Evolutionary conservation across 78 protist species (phyloP), one percentile per base, ranked within the genome.

Genomic region (Dictyostelium capitatum): DNA sequence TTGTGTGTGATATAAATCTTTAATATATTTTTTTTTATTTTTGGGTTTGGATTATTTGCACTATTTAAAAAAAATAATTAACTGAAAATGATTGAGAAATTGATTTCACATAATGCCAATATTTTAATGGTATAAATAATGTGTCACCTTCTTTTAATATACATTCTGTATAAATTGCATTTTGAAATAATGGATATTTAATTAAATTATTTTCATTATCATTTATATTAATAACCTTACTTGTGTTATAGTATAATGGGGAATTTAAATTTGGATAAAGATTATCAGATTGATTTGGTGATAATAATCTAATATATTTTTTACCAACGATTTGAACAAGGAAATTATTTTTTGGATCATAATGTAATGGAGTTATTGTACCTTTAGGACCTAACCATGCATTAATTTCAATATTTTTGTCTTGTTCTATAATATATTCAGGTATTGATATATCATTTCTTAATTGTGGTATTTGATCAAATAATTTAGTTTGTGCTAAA

Each of bases 61-160:
- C 2, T 37, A n/a, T 59, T 59, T 8, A 59, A 59, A 59, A n/a
- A 59, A 59, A 19, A 75, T 89, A 96, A 47, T 87, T 92, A 25
- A 96, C 95, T 0, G 98, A 96, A 46, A 96, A 92, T 79, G 90
- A 73, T 17, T 70, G 82, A 19, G 57, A n/a, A 7, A 89, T 69
- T 0, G 97, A 95, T 48, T 83, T 84, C n/a, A 96, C 96, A 89
- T 80, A 96, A 73, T 96, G 98, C 97, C 97, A 96, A 75, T 65
- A 82, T 46, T 20, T 30, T 0, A 64, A 57, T 8, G 98, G 98
- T 30, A 96, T 96, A 83, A 81, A 96, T 25, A 96, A 67, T 70
- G 85, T 89, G 0, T 96, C 98, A 19, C 97, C 97, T 17, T 25
- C 79, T 2, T 67, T 74, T 12, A 92, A 54, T 11, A 95, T 28